A percentile compares a stretch with the other conserved stretches of the same genome.
Evolutionary conservation across 345 rosid species (phyloP).

Genomic region (Euphorbia pulcherrima): DNA sequence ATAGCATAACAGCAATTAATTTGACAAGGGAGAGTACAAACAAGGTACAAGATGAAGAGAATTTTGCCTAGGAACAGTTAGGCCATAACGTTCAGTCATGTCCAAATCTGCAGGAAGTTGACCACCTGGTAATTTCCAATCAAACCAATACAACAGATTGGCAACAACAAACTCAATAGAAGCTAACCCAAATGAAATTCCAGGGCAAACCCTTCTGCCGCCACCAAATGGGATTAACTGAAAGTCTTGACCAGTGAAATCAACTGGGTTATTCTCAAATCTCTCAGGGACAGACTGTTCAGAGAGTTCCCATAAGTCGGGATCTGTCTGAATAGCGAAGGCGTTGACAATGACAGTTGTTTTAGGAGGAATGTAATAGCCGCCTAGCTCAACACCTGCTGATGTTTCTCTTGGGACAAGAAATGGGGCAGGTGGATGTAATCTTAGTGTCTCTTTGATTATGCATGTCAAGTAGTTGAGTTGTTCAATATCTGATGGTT

Average conservation of each 20-base stretch:
- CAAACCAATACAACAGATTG: conserved; percentile 20
- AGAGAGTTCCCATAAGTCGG: conserved; percentile 14
- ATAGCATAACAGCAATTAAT: background rate
- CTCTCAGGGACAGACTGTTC: conserved; percentile 25
- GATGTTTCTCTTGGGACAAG: conserved; percentile 27
- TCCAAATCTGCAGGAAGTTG: conserved; percentile 7
- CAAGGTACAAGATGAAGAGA: conserved; percentile 15
- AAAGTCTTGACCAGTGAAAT: conserved; percentile 6
- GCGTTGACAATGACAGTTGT: conserved; percentile 22
- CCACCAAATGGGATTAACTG: conserved; percentile 22
- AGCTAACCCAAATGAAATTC: conserved; percentile 9
- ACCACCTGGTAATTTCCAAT: conserved; percentile 19
- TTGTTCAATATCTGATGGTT: conserved; percentile 5
- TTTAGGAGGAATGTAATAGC: conserved; percentile 16
- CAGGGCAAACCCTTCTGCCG: conserved; percentile 26
- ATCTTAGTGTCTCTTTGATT: conserved; percentile 27
- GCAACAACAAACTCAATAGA: conserved; percentile 14
- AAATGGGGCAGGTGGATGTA: conserved; percentile 26
- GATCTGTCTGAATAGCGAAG: conserved; percentile 22
- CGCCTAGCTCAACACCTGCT: background rate
- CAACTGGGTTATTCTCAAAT: conserved; percentile 12
- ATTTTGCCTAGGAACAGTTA: conserved; percentile 11
- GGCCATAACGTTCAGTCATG: conserved; percentile 15
- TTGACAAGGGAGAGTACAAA: background rate
- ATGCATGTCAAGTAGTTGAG: conserved; percentile 17